Percentiles rank a stretch among this genome's conserved stretches.
Evolutionary conservation across 1,284 basidiomycete species (phyloP).

Genomic region (Phaffia rhodozyma): DNA sequence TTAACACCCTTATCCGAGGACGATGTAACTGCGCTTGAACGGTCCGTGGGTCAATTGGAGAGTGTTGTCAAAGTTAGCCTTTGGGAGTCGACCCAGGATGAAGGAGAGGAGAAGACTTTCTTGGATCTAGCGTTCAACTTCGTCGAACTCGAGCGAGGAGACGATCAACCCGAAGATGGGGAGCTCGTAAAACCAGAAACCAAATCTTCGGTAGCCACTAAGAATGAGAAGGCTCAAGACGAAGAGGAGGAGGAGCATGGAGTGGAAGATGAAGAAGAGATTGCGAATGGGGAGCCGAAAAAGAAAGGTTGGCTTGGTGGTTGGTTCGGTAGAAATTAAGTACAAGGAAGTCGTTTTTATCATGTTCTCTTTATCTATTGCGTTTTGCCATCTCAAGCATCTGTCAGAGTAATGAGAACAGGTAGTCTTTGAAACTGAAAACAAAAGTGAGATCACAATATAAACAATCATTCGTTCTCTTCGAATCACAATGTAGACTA

Average conservation of each 20-base stretch:
- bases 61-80: slow-evolving; percentile 3
- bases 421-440: no score
- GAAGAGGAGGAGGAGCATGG: slow-evolving; percentile 24
- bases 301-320: slow-evolving; percentile 34
- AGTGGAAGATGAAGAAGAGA: slow-evolving; percentile 18
- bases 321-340: slow-evolving; percentile 29
- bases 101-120: slow-evolving; percentile 2
- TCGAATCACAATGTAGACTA: no score
- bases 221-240: slow-evolving; percentile 19
- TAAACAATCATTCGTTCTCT: no score
- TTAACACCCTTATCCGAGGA: slow-evolving; percentile 1
- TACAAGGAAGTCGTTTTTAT: no score
- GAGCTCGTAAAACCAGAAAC: slow-evolving; percentile 12
- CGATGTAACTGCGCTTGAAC: background rate
- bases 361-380: no score
- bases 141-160: slow-evolving; percentile 20
- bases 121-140: slow-evolving; percentile 5
- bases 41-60: slow-evolving; percentile 11
- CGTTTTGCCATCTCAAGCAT: no score
- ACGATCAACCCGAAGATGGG: slow-evolving; percentile 20
- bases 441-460: no score
- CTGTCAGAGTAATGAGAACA: no score
- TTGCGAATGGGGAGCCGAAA: slow-evolving; percentile 18
- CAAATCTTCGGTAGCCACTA: slow-evolving; percentile 19
- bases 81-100: slow-evolving; percentile 8